Base-by-base conservation (phyloP, 2,329 filamentous ascomycete species). In the Sordariomycetes sp. region DNA sequence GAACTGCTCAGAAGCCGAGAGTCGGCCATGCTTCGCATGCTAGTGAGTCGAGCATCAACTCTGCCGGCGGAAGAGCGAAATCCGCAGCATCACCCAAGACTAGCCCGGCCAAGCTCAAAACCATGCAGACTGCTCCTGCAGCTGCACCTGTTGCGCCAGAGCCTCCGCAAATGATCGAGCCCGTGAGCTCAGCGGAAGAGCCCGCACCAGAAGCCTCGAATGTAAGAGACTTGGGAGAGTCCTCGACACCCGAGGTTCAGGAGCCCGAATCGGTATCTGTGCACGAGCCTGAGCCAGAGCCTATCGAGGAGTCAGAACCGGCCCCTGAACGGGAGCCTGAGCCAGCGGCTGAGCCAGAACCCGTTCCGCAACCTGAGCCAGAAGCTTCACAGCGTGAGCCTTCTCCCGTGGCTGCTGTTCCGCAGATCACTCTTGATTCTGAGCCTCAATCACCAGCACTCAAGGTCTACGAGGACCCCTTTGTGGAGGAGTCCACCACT, bases 391-490 rank as follows among this genome's bases (percentile, higher is more conserved):
- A 58, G 61, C 28, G 15, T 7, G 49, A 61, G 53, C 25, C 50
- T 55, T 37, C 64, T 33, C 25, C n/a, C 15, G 32, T 19, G 15
- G 8, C 5, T 12, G 31, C 18, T 17, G 36, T 39, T 3, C 34
- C 42, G n/a, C 38, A 40, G n/a, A 28, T 32, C 5, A 18, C 30
- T 16, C 15, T 38, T 33, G 14, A 38, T 32, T 14, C 40, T 16
- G 31, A 39, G 12, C 24, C 30, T 5, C 42, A 48, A 21, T 53
- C 57, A 0, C 54, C 59, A 56, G 28, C 45, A 3, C 47, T 77
- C 11, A 64, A 75, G 43, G 75, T 80, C 1, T 80, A 77, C 40
- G 76, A 80, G 45, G 75, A 81, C 41, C 75, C 75, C 2, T 71
- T 75, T 39, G 68, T 64, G 6, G 62, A 61, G 25, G 61, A 70